These are phyloP conservation scores for Mrakia blollopis DNA, from an alignment of 768 basidiomycete species.

Conservation along the genomic window DNA sequence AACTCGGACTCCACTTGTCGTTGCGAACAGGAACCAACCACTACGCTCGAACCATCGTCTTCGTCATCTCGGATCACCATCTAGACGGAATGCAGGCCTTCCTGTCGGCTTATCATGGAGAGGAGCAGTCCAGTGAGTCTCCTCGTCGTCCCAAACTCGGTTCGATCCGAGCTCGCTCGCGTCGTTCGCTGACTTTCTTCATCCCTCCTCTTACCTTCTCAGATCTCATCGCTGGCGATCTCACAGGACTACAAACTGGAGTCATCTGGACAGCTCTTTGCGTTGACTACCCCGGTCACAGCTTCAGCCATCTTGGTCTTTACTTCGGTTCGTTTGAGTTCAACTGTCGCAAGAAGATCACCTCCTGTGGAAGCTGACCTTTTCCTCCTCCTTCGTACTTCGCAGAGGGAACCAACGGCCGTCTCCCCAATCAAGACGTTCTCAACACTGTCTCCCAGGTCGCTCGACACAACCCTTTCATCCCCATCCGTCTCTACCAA, in stretches of 20 bases:
- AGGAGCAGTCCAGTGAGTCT: conserved; percentile 58
- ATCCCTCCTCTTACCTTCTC: neutral
- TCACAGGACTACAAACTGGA: conserved; percentile 52
- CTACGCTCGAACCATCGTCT: conserved; percentile 92
- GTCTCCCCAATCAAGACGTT: conserved; percentile 91
- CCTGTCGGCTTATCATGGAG: conserved; percentile 75
- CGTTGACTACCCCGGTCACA: conserved; percentile 94
- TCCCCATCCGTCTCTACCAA: conserved; percentile 77
- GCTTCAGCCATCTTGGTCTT: conserved; percentile 90
- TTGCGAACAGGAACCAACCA: conserved; percentile 57
- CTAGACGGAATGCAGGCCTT: conserved; percentile 91
- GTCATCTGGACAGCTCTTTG: conserved; percentile 93
- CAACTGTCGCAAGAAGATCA: neutral
- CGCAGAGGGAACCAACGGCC: conserved; percentile 88
- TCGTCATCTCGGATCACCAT: conserved; percentile 82
- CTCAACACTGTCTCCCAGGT: conserved; percentile 75
- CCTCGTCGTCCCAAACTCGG: neutral
- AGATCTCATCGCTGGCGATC: conserved; percentile 24
- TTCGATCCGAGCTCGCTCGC: neutral
- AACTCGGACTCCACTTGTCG: neutral
- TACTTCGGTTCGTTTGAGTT: conserved; percentile 66
- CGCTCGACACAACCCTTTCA: conserved; percentile 62
- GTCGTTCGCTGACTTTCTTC: neutral
- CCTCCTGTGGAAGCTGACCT: neutral
- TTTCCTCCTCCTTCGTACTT: neutral